phyloP scores from a whole-genome alignment of 2,329 filamentous ascomycete genomes.

The Chlorencoelia australis region DNA sequence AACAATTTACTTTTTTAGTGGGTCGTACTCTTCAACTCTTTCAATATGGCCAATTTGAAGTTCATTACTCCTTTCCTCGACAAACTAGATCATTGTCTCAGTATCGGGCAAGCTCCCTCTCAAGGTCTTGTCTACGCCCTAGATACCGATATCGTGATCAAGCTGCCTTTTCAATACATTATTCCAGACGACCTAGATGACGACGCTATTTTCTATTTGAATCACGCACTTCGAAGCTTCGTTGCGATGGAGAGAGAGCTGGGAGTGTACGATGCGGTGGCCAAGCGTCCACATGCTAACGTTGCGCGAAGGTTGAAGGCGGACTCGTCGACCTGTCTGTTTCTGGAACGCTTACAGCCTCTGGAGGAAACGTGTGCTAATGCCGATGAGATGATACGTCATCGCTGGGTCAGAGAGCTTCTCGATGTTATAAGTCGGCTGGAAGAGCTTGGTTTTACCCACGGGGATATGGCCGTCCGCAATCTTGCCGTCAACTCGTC shows the following conservation, averaged over 20 bases:
- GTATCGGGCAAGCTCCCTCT: conserved; percentile 9
- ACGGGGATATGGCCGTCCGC: conserved; percentile 5
- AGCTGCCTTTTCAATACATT: conserved; percentile 10
- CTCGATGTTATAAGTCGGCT: conserved; percentile 6
- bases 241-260: conserved; percentile 10
- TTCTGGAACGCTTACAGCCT: conserved; percentile 7
- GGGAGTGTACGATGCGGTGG: conserved; percentile 5
- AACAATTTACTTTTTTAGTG: conserved; percentile 5
- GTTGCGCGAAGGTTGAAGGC: conserved; percentile 7
- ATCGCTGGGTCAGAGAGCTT: conserved; percentile 9
- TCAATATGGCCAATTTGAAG: conserved; percentile 7
- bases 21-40: conserved; percentile 5
- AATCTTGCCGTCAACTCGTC: conserved; percentile 8
- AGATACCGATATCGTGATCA: conserved; percentile 8
- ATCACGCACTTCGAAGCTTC: conserved; percentile 8
- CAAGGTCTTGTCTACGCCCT: conserved; percentile 8
- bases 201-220: conserved; percentile 7
- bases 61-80: conserved; percentile 9
- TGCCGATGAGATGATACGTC: conserved; percentile 5
- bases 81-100: conserved; percentile 10
- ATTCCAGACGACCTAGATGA: conserved; percentile 8
- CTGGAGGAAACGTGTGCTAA: conserved; percentile 5
- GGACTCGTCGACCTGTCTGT: conserved; percentile 6
- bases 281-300: conserved; percentile 7
- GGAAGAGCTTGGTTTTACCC: conserved; percentile 8